phyloP scores from a whole-genome alignment of 177 flowering plant species.

The Tripterygium wilfordii region DNA sequence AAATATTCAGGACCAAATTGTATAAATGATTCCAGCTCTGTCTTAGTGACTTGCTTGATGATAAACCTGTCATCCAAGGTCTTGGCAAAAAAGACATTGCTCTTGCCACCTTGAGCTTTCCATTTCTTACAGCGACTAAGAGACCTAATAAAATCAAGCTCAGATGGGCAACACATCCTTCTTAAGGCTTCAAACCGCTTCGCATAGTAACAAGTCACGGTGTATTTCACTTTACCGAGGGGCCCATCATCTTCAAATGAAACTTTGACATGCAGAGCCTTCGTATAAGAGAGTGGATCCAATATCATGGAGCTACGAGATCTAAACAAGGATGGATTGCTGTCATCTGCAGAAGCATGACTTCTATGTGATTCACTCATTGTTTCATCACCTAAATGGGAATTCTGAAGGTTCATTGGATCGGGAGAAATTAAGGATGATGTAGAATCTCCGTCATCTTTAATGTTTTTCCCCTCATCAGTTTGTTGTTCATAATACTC shows the following conservation, averaged over 20 bases:
- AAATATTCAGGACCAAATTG: constrained; percentile 93
- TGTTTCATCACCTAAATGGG: constrained; percentile 46
- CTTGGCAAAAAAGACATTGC: constrained; percentile 96
- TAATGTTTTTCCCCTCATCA: constrained; percentile 61
- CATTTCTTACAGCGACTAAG: constrained; percentile 96
- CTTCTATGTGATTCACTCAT: constrained; percentile 47
- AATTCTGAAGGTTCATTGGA: constrained; percentile 26
- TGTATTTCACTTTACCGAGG: constrained; percentile 73
- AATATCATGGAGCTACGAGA: constrained; percentile 44
- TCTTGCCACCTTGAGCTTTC: constrained; percentile 99
- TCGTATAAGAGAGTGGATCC: constrained; percentile 64
- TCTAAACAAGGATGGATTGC: constrained; percentile 47
- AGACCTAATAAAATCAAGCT: constrained; percentile 80
- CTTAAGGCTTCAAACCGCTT: constrained; percentile 85
- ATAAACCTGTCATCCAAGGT: constrained; percentile 93
- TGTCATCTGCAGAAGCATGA: constrained; percentile 62
- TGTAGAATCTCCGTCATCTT: constrained; percentile 40
- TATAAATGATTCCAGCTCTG: constrained; percentile 92
- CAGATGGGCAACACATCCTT: constrained; percentile 79
- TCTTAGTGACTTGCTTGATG: constrained; percentile 93
- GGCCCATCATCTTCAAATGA: constrained; percentile 65
- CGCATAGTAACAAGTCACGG: constrained; percentile 87
- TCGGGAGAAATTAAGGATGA: constrained; percentile 42
- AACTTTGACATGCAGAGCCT: constrained; percentile 71
- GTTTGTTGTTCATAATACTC: constrained; percentile 61